These are phyloP conservation scores for Bjerkandera adusta DNA, from an alignment of 1,284 basidiomycete species.

Conservation along the genomic window DNA sequence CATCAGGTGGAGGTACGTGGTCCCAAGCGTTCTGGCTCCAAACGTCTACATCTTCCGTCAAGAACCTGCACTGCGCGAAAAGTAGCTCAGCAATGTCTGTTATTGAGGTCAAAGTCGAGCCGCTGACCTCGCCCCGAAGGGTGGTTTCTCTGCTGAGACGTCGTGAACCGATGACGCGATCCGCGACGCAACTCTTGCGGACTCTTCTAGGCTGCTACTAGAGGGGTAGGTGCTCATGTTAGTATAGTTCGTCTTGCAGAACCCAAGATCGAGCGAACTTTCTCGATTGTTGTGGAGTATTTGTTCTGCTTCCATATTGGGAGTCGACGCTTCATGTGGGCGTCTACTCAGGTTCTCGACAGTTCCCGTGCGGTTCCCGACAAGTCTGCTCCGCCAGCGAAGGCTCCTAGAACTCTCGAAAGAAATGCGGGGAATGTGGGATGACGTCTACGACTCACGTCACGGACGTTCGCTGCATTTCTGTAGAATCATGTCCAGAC, in stretches of 20 bases:
- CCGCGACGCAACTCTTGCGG: slow-evolving; percentile 1
- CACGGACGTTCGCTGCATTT: slow-evolving; percentile 1
- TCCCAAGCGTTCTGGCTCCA: slow-evolving; percentile 87
- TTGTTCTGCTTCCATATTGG: neutral
- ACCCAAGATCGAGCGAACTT: neutral
- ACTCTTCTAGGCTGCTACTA: neutral
- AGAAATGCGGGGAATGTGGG: neutral
- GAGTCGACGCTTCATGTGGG: slow-evolving; percentile 1
- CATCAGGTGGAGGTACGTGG: slow-evolving; percentile 81
- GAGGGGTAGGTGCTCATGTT: neutral
- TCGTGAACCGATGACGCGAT: slow-evolving; percentile 66
- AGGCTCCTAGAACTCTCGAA: too few relatives aligned
- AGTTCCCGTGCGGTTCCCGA: neutral
- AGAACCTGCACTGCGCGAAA: slow-evolving; percentile 42
- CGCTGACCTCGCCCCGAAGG: slow-evolving; percentile 69
- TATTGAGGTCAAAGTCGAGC: neutral
- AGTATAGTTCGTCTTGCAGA: neutral
- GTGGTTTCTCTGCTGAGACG: slow-evolving; percentile 52
- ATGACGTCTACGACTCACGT: neutral
- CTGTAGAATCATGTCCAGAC: neutral
- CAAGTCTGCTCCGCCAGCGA: too few relatives aligned
- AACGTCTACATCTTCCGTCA: slow-evolving; percentile 60
- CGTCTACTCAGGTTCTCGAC: neutral
- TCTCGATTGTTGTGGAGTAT: neutral
- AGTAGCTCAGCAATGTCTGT: slow-evolving; percentile 5